Evolutionary conservation across 148 eudicot species (phyloP), one percentile per base, ranked within the genome.

Genomic region (Amaranthus cruentus): DNA sequence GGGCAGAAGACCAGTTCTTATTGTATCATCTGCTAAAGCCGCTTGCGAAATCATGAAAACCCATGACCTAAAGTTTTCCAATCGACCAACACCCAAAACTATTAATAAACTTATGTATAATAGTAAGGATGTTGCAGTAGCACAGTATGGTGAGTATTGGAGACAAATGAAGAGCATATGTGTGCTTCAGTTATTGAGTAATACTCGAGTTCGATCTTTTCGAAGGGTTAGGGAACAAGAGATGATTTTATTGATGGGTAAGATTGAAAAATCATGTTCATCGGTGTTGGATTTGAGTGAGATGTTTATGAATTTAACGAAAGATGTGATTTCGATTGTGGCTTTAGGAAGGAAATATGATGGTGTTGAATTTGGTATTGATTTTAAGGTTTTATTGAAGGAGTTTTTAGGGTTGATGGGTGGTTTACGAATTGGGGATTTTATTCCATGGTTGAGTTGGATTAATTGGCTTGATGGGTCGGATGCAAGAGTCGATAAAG

Each of bases 111-210:
- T 85, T 21, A 42, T 81, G 1, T 80, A 83, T 4, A 46, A 83
- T 62, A 58, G 44, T 9, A 83, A 81, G 47, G 80, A 78, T 38
- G 60, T 85, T 2, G 52, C 77, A 0, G 57, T 68, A 11, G 79
- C 81, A 13, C 85, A 79, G 10, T 85, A 85, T 14, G 84, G 84
- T 0, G 84, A 80, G 12, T 83, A 62, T 46, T 85, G 86, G 88
- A 80, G 86, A 60, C 81, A 83, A 46, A 28, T 80, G 74, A 85
- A 79, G 70, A 83, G 85, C 44, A 71, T 83, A 11, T 67, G 67
- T 51, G 83, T 81, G 13, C 78, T 81, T 38, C 82, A 83, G 1
- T 79, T 83, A 6, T 62, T 85, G 6, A 83, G 75, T 66, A 83
- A 73, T 68, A 85, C 56, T 11, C 73, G 55, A 70, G 79, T 84